These are phyloP conservation scores for Acer negundo DNA, from an alignment of 345 rosid species.

Conservation along the genomic window DNA sequence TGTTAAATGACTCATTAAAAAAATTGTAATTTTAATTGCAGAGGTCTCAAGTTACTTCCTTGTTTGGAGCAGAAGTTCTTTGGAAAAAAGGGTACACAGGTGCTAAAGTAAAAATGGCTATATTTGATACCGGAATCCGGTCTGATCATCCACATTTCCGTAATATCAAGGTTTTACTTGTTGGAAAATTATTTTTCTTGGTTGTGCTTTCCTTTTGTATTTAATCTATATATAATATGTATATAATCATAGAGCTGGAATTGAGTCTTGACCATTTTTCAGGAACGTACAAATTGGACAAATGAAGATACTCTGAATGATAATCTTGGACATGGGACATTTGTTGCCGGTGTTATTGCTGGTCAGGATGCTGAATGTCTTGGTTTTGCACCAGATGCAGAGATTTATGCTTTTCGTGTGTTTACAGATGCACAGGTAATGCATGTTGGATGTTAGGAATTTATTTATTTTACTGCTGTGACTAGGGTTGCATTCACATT, in stretches of 20 bases:
- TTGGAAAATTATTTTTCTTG: background rate
- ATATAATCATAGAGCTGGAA: slow-evolving; percentile 31
- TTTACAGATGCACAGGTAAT: slow-evolving; percentile 99
- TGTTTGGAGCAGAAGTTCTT: slow-evolving; percentile 90
- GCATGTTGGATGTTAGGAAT: slow-evolving; percentile 32
- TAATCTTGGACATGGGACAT: slow-evolving; percentile 98
- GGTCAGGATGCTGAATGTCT: slow-evolving; percentile 87
- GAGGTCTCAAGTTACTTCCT: slow-evolving; percentile 91
- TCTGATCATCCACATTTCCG: slow-evolving; percentile 94
- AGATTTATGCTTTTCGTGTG: slow-evolving; percentile 91
- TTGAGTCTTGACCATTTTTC: slow-evolving; percentile 35
- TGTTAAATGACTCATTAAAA: background rate
- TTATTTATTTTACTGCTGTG: slow-evolving; percentile 10
- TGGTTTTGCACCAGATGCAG: slow-evolving; percentile 96
- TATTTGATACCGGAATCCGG: slow-evolving; percentile 96
- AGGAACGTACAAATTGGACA: slow-evolving; percentile 99
- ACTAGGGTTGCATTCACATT: background rate
- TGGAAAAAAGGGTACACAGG: slow-evolving; percentile 95
- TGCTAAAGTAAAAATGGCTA: slow-evolving; percentile 95
- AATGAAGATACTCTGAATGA: slow-evolving; percentile 96
- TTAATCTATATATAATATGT: too few relatives aligned
- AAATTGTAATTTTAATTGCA: slow-evolving; percentile 24
- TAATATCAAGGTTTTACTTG: slow-evolving; percentile 71
- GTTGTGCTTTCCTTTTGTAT: too few relatives aligned
- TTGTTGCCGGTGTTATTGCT: slow-evolving; percentile 98